Percentiles rank a stretch among this genome's conserved stretches.
Conservation (phyloP, 345 rosid genomes). For the Passiflora organensis region DNA sequence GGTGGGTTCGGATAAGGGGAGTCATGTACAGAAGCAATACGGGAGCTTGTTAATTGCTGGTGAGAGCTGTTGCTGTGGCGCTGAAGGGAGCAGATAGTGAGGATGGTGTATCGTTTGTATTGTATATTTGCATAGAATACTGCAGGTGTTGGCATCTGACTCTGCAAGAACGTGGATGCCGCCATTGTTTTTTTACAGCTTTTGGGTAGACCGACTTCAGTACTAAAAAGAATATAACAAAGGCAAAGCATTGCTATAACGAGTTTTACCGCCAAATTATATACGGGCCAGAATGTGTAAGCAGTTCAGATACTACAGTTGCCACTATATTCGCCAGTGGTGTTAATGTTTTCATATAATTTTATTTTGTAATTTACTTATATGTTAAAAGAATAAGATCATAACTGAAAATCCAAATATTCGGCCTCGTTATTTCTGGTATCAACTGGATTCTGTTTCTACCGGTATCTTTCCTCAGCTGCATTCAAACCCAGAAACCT, state of each 20-base stretch:
- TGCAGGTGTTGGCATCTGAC: conserved; percentile 4
- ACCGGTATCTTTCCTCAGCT: too few species aligned
- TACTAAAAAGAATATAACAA: background rate
- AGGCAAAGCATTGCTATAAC: too few species aligned
- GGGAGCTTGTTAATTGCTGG: background rate
- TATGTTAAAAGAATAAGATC: too few species aligned
- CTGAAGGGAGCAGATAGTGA: background rate
- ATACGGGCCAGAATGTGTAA: too few species aligned
- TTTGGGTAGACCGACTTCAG: conserved; percentile 1
- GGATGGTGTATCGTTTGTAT: background rate
- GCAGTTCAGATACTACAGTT: too few species aligned
- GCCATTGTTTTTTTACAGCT: conserved; percentile 26
- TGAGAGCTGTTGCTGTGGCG: background rate
- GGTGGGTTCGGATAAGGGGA: conserved; percentile 7
- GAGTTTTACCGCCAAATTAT: conserved; percentile 17
- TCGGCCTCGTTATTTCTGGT: too few species aligned
- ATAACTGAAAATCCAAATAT: too few species aligned
- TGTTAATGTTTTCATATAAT: too few species aligned
- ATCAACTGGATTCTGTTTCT: too few species aligned
- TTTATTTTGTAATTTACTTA: too few species aligned
- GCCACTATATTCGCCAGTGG: too few species aligned
- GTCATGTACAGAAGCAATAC: conserved; percentile 8
- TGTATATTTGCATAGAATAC: background rate
- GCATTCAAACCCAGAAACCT: too few species aligned
- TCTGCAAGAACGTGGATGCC: conserved; percentile 28